Base-by-base conservation (phyloP, 2,329 filamentous ascomycete species). In the Colletotrichum eleusines region DNA sequence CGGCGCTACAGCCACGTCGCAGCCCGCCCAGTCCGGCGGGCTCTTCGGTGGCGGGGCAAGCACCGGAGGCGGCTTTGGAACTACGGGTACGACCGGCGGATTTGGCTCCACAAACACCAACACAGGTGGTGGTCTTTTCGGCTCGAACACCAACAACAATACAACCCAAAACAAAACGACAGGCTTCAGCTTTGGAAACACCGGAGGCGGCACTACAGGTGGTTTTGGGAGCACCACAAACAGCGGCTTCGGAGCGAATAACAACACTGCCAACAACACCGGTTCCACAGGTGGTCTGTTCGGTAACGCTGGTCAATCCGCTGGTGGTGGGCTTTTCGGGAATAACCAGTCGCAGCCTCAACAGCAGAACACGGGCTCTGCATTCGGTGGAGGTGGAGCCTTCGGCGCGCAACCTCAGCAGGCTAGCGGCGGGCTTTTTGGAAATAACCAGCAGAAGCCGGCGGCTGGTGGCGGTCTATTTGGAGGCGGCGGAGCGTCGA, bases 151-250 rank as follows among this genome's bases (percentile, higher is more conserved):
- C 67, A 71, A 59, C 60, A 57, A 59, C 60, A 57, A 50, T 20
- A 46, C 69, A 46, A 78, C 76, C 26, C 81, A 82, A 70, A 81
- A 78, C 67, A 82, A 82, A 71, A 78, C 82, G 48, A 75, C 76
- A 11, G 79, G 82, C 0, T 83, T 83, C 71, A 81, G 78, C 61
- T 84, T 84, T 46, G 82, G 82, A 35, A 86, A 84, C 72, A 80
- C 84, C 11, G 76, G 73, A 50, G 77, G 72, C 46, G 33, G 20
- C 33, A 72, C 74, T 38, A 67, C 73, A 42, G 62, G 74, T 7
- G 75, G 74, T 4, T 79, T 79, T 60, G 77, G 77, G 9, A 69
- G 79, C 16, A 78, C 79, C 55, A 73, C 83, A 31, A 82, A 81
- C 60, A 79, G 81, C 28, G 77, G 78, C 1, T 85, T 85, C 68